Percentiles rank a stretch among this genome's conserved stretches.
Conservation (phyloP, 768 basidiomycete species). For the Leccinum obscurum region DNA sequence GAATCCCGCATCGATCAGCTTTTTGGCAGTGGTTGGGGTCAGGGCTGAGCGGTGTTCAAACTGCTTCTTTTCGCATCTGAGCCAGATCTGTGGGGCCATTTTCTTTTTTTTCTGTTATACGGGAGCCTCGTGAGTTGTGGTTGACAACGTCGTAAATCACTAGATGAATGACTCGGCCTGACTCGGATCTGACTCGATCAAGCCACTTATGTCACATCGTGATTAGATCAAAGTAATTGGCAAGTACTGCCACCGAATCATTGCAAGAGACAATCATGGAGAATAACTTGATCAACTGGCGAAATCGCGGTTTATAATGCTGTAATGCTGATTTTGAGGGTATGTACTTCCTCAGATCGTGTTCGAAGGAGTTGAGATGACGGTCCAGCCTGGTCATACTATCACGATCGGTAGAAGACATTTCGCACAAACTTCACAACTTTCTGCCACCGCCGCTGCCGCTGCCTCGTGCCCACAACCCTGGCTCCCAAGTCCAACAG, state of each 20-base stretch:
- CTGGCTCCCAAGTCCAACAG: neutral
- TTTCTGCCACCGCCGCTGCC: no score
- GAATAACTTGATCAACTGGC: no score
- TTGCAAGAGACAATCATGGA: no score
- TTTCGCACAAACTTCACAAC: no score
- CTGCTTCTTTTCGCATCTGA: conserved; percentile 95
- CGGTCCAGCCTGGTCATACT: no score
- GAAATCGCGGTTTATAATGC: no score
- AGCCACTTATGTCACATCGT: neutral
- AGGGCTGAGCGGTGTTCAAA: conserved; percentile 93
- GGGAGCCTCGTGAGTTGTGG: neutral
- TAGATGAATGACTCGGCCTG: neutral
- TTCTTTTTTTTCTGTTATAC: neutral
- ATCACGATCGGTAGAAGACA: no score
- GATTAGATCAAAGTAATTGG: neutral
- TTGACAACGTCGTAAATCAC: neutral
- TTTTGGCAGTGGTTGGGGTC: conserved; percentile 88
- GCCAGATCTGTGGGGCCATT: conserved; percentile 66
- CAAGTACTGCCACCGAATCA: no score
- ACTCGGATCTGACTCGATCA: neutral
- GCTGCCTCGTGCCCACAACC: neutral
- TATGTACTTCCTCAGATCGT: no score
- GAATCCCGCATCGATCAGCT: conserved; percentile 87
- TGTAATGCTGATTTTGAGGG: no score
- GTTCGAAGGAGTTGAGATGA: no score